Percentiles rank a stretch among this genome's conserved stretches.
Evolutionary conservation across 768 basidiomycete species (phyloP).

Genomic region (Brasilioporus rufonigricans): DNA sequence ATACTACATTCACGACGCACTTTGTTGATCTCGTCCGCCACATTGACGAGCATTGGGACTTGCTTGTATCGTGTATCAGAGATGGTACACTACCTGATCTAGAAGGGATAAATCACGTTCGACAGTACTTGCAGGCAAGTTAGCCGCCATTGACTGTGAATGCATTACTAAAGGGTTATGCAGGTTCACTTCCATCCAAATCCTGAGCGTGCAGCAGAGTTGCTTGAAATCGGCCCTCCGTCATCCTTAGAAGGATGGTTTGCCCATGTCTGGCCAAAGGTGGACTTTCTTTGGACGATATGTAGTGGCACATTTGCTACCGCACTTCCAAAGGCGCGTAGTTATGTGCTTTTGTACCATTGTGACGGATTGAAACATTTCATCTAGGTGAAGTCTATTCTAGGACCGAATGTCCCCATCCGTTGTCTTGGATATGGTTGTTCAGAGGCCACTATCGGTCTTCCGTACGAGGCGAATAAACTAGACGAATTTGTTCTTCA

Average conservation of each 20-base stretch:
- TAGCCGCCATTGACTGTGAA: too few relatives aligned
- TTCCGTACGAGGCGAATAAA: not conserved
- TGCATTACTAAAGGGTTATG: not conserved
- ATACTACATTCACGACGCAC: not conserved
- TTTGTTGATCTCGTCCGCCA: slow-evolving; percentile 14
- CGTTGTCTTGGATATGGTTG: slow-evolving; percentile 4
- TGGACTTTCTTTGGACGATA: not conserved
- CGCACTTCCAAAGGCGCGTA: slow-evolving; percentile 12
- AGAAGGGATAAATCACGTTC: slow-evolving; percentile 8
- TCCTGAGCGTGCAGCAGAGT: slow-evolving; percentile 20
- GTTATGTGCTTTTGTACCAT: not conserved
- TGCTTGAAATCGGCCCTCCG: slow-evolving; percentile 12
- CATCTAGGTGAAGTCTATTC: slow-evolving; percentile 10
- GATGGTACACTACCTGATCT: slow-evolving; percentile 16
- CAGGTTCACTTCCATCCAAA: slow-evolving; percentile 13
- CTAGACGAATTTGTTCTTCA: slow-evolving; percentile 11
- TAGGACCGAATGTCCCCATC: slow-evolving; percentile 7
- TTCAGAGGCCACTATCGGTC: slow-evolving; percentile 7
- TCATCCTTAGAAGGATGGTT: slow-evolving; percentile 16
- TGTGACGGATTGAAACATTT: not conserved
- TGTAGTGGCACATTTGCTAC: slow-evolving; percentile 11
- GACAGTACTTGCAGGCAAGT: slow-evolving; percentile 13
- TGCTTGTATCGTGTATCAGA: slow-evolving; percentile 14
- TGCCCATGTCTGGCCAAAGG: slow-evolving; percentile 16
- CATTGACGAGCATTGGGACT: slow-evolving; percentile 17